These are phyloP conservation scores for Clavaria fumosa DNA, from an alignment of 768 basidiomycete species.

Conservation along the genomic window DNA sequence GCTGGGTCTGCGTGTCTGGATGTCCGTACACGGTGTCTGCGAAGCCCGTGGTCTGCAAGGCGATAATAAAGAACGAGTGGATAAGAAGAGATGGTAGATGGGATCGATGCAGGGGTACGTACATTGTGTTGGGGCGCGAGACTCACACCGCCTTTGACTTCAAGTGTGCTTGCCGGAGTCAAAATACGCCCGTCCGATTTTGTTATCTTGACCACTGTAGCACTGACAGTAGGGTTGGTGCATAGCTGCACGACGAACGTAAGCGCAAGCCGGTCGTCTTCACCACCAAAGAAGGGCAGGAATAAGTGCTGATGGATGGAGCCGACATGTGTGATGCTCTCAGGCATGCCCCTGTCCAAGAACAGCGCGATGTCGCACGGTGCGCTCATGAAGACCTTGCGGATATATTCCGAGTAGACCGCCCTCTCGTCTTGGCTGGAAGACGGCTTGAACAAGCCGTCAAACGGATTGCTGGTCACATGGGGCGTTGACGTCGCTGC, in stretches of 20 bases:
- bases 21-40: slow-evolving; percentile 64
- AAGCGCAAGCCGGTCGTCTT: slow-evolving; percentile 81
- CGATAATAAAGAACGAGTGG: slow-evolving; percentile 1
- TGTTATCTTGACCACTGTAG: slow-evolving; percentile 54
- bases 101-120: slow-evolving; percentile 9
- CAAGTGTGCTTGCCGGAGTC: slow-evolving; percentile 16
- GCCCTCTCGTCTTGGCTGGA: slow-evolving; percentile 32
- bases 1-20: slow-evolving; percentile 42
- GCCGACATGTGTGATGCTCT: slow-evolving; percentile 13
- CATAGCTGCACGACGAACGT: slow-evolving; percentile 70
- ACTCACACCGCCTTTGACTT: neutral
- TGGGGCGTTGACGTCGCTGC: slow-evolving; percentile 9
- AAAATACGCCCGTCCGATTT: slow-evolving; percentile 25
- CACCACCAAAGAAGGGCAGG: slow-evolving; percentile 86
- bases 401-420: slow-evolving; percentile 71
- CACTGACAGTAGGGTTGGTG: slow-evolving; percentile 40
- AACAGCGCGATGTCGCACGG: slow-evolving; percentile 72
- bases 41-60: slow-evolving; percentile 24
- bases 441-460: slow-evolving; percentile 52
- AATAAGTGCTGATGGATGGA: slow-evolving; percentile 43
- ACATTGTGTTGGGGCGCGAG: slow-evolving; percentile 19
- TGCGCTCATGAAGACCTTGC: slow-evolving; percentile 61
- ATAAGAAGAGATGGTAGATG: slow-evolving; percentile 3
- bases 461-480: slow-evolving; percentile 51
- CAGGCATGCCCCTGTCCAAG: slow-evolving; percentile 51